Evolutionary conservation across 2,329 filamentous ascomycete species (phyloP).

Genomic region (Colletotrichum zoysiae): DNA sequence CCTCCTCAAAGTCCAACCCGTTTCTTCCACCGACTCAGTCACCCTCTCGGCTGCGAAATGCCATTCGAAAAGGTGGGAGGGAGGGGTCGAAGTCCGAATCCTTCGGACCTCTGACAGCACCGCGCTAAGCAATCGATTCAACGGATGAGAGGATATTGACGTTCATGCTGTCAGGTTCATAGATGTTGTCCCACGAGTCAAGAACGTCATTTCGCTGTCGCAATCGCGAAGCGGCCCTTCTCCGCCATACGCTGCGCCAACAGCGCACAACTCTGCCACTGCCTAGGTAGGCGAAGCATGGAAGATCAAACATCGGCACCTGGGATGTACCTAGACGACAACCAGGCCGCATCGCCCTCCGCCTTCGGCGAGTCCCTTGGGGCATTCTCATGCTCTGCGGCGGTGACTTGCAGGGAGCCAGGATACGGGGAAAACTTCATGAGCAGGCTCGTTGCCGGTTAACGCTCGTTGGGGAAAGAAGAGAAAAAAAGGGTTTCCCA

Average conservation of each 20-base stretch:
- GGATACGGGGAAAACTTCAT: constrained; percentile 13
- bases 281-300: constrained; percentile 20
- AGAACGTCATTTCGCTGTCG: constrained; percentile 14
- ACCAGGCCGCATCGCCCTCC: constrained; percentile 27
- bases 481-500: background rate
- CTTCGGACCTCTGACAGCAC: constrained; percentile 14
- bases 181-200: constrained; percentile 20
- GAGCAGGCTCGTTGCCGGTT: constrained; percentile 17
- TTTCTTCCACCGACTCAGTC: background rate
- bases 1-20: background rate
- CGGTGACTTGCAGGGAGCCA: constrained; percentile 14
- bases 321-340: constrained; percentile 29
- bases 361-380: constrained; percentile 12
- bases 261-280: constrained; percentile 12
- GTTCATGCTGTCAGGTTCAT: constrained; percentile 18
- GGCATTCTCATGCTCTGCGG: constrained; percentile 19
- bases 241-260: constrained; percentile 14
- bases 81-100: constrained; percentile 7
- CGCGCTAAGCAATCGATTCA: constrained; percentile 19
- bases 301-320: constrained; percentile 35
- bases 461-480: background rate
- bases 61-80: background rate
- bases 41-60: background rate
- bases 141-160: constrained; percentile 16
- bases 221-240: constrained; percentile 11